Evolutionary conservation across 192 early-diverging fungal genomes (phyloP).

Genomic region (Umbelopsis isabellina): DNA sequence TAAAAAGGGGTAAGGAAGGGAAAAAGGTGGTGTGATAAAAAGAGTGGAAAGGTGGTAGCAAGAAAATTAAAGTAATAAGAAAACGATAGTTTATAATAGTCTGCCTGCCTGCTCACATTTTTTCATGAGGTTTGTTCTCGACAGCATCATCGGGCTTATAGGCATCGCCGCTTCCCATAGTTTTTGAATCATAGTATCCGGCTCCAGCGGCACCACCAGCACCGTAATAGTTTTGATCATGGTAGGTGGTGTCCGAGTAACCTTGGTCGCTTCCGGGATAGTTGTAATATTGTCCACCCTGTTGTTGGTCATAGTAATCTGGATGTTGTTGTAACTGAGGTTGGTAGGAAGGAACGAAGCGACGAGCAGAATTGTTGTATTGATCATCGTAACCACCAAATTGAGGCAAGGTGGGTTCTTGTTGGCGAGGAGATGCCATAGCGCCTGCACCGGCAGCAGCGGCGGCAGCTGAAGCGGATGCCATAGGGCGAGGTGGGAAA

Average conservation of each 20-base stretch:
- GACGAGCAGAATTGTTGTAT: constrained; percentile 9
- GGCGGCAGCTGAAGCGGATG: neutral
- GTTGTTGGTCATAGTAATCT: constrained; percentile 3
- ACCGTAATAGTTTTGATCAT: constrained; percentile 11
- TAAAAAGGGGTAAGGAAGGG: neutral
- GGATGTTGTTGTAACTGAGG: constrained; percentile 19
- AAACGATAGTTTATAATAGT: neutral
- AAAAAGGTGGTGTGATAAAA: neutral
- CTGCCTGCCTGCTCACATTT: neutral
- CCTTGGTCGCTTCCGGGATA: constrained; percentile 14
- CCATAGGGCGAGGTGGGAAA: constrained; percentile 32
- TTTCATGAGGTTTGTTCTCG: constrained; percentile 21
- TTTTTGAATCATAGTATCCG: constrained; percentile 16
- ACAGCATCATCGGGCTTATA: constrained; percentile 21
- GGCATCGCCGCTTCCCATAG: neutral
- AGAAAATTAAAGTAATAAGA: neutral
- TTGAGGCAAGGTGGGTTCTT: constrained; percentile 15
- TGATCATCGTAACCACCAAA: constrained; percentile 14
- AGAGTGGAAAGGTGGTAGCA: neutral
- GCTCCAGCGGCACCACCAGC: neutral
- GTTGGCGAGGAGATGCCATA: neutral
- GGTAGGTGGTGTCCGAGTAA: constrained; percentile 12
- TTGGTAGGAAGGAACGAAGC: constrained; percentile 17
- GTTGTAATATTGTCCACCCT: constrained; percentile 16
- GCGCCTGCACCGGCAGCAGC: constrained; percentile 9